These are phyloP conservation scores for Cladophialophora carrionii DNA, from an alignment of 2,329 filamentous ascomycete species.

Conservation along the genomic window DNA sequence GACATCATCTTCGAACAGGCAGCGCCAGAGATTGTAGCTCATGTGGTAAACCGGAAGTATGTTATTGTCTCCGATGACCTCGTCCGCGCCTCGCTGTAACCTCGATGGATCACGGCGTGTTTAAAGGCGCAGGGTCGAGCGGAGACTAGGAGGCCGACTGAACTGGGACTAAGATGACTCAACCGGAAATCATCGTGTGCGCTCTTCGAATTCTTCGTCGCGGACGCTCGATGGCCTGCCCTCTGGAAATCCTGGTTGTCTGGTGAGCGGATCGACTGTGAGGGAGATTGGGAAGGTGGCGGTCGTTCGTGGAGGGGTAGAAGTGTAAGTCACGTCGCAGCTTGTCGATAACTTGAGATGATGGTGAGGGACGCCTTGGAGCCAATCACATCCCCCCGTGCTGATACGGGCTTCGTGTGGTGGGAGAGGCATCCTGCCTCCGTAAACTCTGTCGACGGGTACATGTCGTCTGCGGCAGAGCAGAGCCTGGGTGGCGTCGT, in stretches of 20 bases:
- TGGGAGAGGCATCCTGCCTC: conserved; percentile 20
- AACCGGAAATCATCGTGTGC: conserved; percentile 25
- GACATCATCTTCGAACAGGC: conserved; percentile 96
- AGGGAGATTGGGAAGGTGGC: not conserved
- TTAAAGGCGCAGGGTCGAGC: conserved; percentile 68
- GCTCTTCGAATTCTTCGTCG: not conserved
- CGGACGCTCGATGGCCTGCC: not conserved
- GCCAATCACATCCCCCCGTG: conserved; percentile 34
- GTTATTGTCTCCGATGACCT: conserved; percentile 52
- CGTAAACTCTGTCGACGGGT: not conserved
- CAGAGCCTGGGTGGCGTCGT: not conserved
- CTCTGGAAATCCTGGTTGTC: not conserved
- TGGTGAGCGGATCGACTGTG: not conserved
- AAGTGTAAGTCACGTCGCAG: conserved; percentile 11
- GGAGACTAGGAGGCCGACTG: conserved; percentile 20
- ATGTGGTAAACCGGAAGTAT: conserved; percentile 62
- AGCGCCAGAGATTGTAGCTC: conserved; percentile 97
- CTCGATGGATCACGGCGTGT: conserved; percentile 83
- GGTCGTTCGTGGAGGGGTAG: conserved; percentile 18
- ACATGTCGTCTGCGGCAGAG: not conserved
- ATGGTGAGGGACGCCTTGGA: conserved; percentile 22
- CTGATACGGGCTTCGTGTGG: conserved; percentile 21
- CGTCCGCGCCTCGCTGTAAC: conserved; percentile 85
- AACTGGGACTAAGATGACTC: conserved; percentile 8
- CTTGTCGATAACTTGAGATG: conserved; percentile 6